Evolutionary conservation across 129 eudicot species (phyloP), one percentile per base, ranked within the genome.

Genomic region (Glebionis coronaria): DNA sequence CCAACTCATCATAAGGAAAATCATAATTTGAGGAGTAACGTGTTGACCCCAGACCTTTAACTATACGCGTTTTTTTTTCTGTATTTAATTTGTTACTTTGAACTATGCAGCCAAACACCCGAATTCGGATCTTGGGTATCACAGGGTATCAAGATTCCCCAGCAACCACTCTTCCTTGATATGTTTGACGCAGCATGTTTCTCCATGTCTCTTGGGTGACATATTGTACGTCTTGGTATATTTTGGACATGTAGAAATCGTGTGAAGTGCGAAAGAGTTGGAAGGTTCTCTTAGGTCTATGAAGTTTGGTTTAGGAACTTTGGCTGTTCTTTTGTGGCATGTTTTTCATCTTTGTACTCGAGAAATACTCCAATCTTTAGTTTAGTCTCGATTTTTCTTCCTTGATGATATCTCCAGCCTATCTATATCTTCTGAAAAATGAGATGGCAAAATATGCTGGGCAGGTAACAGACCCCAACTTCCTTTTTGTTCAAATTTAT

Each of bases 111-210:
- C 98, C 97, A 40, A 93, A 82, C 69, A 88, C 98, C 1, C 77
- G 95, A 27, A 82, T 93, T 67, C 84, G 95, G 84, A 84, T 93
- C 40, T 64, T 88, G 72, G 94, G 92, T 61, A 86, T 93, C 86
- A 86, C 95, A 0, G 98, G 97, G 10, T 93, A 88, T 70, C 81
- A 93, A 70, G 82, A 88, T 61, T 73, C 83, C 10, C 97, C 98
- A 5, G 83, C 72, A 9, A 49, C 69, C 4, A 82, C 93, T 9
- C 90, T 88, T 20, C 81, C 82, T 12, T 73, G 78, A 73, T 16
- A 28, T 14, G 21, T 27, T 57, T 53, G 23, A 38, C 4, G 10
- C 29, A 12, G 63, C 51, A 56, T 56, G 62, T 35, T 56, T 56
- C 28, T 27, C 62, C 62, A 9, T 12, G 19, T 56, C 18, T 56